Percentiles rank a stretch among this genome's conserved stretches.
phyloP scores from a whole-genome alignment of 164 flowering plant genomes.

The Houttuynia cordata region DNA sequence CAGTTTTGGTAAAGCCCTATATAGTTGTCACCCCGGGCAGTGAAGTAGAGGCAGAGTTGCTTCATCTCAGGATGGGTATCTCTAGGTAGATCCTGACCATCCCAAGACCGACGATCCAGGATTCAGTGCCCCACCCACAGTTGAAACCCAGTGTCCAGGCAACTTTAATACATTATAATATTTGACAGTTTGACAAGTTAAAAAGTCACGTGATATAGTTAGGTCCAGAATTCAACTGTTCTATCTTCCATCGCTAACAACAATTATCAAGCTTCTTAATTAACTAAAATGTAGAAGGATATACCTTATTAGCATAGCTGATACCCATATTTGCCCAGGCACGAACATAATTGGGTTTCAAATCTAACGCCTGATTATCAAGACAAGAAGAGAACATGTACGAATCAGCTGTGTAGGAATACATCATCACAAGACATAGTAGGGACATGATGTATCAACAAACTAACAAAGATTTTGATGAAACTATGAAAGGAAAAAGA shows the following conservation, averaged over 20 bases:
- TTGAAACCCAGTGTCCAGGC: too few species aligned
- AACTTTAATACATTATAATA: too few species aligned
- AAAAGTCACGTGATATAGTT: too few species aligned
- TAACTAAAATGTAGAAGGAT: not conserved
- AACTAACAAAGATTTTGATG: not conserved
- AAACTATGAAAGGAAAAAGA: too few species aligned
- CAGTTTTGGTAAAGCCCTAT: not conserved
- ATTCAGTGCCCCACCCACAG: too few species aligned
- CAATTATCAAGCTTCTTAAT: not conserved
- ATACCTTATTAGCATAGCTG: conserved; percentile 90
- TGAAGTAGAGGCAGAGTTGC: not conserved
- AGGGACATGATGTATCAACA: not conserved
- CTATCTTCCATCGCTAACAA: not conserved
- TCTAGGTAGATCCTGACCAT: too few species aligned
- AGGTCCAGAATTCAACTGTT: not conserved
- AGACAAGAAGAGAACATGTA: conserved; percentile 8
- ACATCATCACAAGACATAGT: not conserved
- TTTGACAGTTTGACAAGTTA: too few species aligned
- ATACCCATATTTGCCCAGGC: conserved; percentile 99
- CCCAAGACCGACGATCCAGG: too few species aligned
- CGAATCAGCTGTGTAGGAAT: not conserved
- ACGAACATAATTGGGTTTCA: conserved; percentile 97
- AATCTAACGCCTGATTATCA: conserved; percentile 66
- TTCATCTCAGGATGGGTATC: not conserved
- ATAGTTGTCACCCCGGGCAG: not conserved